Evolutionary conservation across 73 alveolate genomes (phyloP), one percentile per base, ranked within the genome.

Genomic region (Stentor coeruleus): DNA sequence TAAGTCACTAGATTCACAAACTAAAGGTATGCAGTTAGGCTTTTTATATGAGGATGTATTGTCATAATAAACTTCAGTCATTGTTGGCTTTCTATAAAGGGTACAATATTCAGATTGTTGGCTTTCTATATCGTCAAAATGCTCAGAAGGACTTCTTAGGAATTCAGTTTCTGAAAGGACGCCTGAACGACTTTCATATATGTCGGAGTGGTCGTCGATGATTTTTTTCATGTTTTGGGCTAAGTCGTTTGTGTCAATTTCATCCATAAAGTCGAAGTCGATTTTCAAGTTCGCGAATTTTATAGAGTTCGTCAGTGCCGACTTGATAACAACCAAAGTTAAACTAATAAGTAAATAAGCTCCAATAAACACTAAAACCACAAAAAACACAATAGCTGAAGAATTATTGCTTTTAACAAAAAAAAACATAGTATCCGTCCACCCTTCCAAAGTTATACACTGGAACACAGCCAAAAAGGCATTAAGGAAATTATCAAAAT

Each of bases 321-420:
- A 81, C 74, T 96, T 94, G 38, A 96, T 94, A 83, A 96, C 97
- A 58, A 98, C 99, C 35, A 94, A 86, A 30, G 96, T 94, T 38
- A 96, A 84, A 84, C 94, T 96, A 3, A 94, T 83, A 28, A 96
- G 89, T 86, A 94, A 94, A 89, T 92, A 94, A 3, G 96, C 95
- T 2, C 98, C 98, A 84, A 94, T 87, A 81, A 96, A 83, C 14
- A 96, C 95, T 3, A 79, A 31, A 11, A 74, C n/a, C 3, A 80
- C 33, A 38, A 84, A 84, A 83, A 73, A 91, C 2, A 89, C 3
- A 15, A 76, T 39, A 3, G 95, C 38, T 0, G 74, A 20, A n/a
- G n/a, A n/a, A 66, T 66, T 36, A 66, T 66, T 77, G 59, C 84
- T 91, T 0, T 93, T 82, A 38, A 81, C 77, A 3, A 83, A 55